These are phyloP conservation scores for Yamadazyma trypodendri DNA, from an alignment of 1,139 yeast species.

Conservation along the genomic window DNA sequence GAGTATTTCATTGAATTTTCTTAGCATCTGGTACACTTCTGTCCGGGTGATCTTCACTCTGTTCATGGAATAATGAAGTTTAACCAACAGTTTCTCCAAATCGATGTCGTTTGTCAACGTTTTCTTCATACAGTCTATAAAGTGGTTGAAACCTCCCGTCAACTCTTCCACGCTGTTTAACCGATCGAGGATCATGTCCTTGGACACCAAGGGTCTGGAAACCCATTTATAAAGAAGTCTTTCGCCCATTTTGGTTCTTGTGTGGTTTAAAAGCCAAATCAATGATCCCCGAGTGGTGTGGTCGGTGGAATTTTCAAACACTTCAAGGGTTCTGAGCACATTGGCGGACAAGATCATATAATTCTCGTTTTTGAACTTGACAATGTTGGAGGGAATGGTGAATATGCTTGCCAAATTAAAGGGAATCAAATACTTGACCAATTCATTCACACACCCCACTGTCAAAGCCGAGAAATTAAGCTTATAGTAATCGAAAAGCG, in stretches of 20 bases:
- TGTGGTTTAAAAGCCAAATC: conserved; percentile 76
- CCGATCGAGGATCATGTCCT: conserved; percentile 55
- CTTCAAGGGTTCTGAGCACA: conserved; percentile 69
- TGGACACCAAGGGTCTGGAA: conserved; percentile 61
- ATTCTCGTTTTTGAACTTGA: conserved; percentile 47
- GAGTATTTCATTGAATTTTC: conserved; percentile 43
- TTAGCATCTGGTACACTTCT: conserved; percentile 63
- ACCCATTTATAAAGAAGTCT: conserved; percentile 72
- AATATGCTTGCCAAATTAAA: conserved; percentile 63
- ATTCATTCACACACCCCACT: conserved; percentile 45
- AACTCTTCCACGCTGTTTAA: conserved; percentile 65
- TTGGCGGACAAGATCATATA: conserved; percentile 70
- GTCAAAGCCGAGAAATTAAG: conserved; percentile 24
- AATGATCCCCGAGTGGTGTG: conserved; percentile 62
- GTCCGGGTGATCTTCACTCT: conserved; percentile 52
- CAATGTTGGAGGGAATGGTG: conserved; percentile 45
- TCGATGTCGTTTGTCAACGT: conserved; percentile 48
- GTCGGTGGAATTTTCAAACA: conserved; percentile 66
- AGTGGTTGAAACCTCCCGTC: conserved; percentile 38
- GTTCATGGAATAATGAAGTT: conserved; percentile 58
- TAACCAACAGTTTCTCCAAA: conserved; percentile 63
- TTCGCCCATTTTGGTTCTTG: conserved; percentile 74
- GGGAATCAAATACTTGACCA: conserved; percentile 56
- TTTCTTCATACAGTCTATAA: conserved; percentile 52
- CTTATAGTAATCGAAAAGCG: conserved; percentile 25